Conservation (phyloP, 2,329 filamentous ascomycete species). For the Sarocladium oryzae region DNA sequence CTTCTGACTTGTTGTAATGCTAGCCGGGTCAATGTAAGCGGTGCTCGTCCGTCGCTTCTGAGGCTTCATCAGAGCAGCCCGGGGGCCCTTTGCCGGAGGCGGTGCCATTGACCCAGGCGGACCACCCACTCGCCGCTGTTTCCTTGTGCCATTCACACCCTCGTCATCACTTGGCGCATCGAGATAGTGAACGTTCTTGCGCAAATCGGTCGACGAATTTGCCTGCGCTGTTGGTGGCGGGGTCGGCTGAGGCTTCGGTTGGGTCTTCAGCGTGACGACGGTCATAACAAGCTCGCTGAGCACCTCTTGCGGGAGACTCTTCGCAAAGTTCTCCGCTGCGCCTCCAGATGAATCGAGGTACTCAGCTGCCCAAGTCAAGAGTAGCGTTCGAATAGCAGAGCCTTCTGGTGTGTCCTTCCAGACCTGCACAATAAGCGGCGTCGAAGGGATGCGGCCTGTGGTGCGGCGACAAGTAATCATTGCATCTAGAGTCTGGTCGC, state of each 20-base stretch:
- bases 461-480: constrained; percentile 50
- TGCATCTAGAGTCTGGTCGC: constrained; percentile 47
- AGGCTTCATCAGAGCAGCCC: constrained; percentile 26
- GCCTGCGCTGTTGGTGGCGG: constrained; percentile 16
- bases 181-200: constrained; percentile 45
- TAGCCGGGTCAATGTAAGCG: constrained; percentile 23
- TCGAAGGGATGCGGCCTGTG: constrained; percentile 50
- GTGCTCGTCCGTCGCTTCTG: constrained; percentile 29
- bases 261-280: constrained; percentile 46
- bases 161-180: constrained; percentile 37
- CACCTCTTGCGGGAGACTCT: constrained; percentile 55
- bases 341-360: constrained; percentile 53
- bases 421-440: constrained; percentile 51
- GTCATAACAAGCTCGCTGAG: constrained; percentile 56
- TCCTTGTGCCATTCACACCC: constrained; percentile 23
- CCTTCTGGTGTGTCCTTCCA: constrained; percentile 57
- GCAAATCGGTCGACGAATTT: constrained; percentile 7
- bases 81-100: constrained; percentile 20
- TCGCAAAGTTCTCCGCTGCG: constrained; percentile 48
- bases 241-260: constrained; percentile 16
- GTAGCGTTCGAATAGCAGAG: constrained; percentile 50
- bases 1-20: constrained; percentile 36
- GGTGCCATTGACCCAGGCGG: constrained; percentile 13
- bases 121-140: constrained; percentile 34
- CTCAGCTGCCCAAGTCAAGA: constrained; percentile 56